Evolutionary conservation across 2,329 filamentous ascomycete genomes (phyloP).

Genomic region (Penicillium expansum): DNA sequence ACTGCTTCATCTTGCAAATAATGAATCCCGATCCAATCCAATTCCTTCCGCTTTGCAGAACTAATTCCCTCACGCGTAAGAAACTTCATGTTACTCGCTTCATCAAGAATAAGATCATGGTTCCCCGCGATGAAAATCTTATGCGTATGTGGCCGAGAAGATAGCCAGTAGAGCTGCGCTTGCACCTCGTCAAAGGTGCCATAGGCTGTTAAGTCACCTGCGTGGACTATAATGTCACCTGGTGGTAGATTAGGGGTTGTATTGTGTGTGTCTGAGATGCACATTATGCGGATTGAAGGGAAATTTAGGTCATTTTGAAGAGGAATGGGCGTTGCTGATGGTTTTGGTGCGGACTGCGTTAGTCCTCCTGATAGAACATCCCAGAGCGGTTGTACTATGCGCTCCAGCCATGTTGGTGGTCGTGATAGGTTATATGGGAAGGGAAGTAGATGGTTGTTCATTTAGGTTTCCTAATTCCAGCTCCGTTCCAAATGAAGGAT

Average conservation of each 20-base stretch:
- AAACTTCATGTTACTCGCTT: slow-evolving; percentile 9
- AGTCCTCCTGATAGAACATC: not conserved
- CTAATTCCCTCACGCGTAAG: slow-evolving; percentile 8
- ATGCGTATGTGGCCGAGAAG: slow-evolving; percentile 38
- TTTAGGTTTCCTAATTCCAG: not conserved
- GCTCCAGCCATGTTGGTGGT: slow-evolving; percentile 2
- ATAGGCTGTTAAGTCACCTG: slow-evolving; percentile 50
- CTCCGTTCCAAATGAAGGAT: not conserved
- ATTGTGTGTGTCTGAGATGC: slow-evolving; percentile 50
- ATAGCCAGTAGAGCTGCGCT: slow-evolving; percentile 44
- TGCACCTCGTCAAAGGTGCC: slow-evolving; percentile 45
- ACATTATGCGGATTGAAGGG: slow-evolving; percentile 18
- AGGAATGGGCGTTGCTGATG: not conserved
- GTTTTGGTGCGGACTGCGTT: not conserved
- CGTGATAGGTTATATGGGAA: not conserved
- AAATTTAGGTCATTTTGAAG: not conserved
- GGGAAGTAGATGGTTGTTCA: slow-evolving; percentile 8
- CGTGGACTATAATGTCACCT: slow-evolving; percentile 50
- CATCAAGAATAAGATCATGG: slow-evolving; percentile 39
- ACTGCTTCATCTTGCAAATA: slow-evolving; percentile 10
- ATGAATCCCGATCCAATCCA: slow-evolving; percentile 19
- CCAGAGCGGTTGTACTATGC: not conserved
- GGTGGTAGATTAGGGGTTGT: slow-evolving; percentile 36
- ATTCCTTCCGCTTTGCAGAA: slow-evolving; percentile 2
- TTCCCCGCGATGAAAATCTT: slow-evolving; percentile 52